Evolutionary conservation across 2,329 filamentous ascomycete species (phyloP), one percentile per base, ranked within the genome.

Genomic region (Talaromyces sp.): DNA sequence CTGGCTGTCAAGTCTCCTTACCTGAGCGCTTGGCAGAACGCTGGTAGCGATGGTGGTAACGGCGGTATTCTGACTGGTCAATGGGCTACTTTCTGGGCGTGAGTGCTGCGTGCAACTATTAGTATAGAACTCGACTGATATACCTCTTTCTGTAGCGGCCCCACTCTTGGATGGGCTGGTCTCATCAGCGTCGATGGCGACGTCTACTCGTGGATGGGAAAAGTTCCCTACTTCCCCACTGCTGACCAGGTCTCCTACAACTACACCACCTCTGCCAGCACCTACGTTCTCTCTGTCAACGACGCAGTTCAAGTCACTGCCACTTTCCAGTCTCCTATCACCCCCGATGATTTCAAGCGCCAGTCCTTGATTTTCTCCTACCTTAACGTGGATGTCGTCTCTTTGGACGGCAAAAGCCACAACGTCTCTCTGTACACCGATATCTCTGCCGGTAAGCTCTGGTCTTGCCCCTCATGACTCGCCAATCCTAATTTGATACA

Each of bases 1-100:
- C 75, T 93, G 36, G 89, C 89, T 51, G 90, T 93, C 52, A 86
- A 85, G 64, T 88, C 86, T 10, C 90, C 90, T 0, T 93, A 93
- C 67, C 75, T 93, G 17, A 91, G 85, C 70, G 84, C 86, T 15
- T 91, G 88, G 88, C 79, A 88, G 49, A 76, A 83, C 61, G 86
- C 82, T 10, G 87, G 86, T 1, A 83, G 78, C 30, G 80, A 86
- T 70, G 84, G 82, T 25, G 83, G 84, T 10, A 85, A 88, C 69
- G 86, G 86, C 36, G 88, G 87, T 1, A 84, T 88, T 62, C 80
- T 92, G 32, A 83, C 88, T 0, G 88, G 88, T 2, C 75, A 85
- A 69, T 92, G 88, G 88, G 84, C 88, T 1, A 80, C 77, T 0
- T 90, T 90, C 66, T 92, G 87, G 85, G 80, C 80, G 88, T 88